These are phyloP conservation scores for Medicago truncatula DNA, from an alignment of 306 rosid species.

Conservation along the genomic window MtrunA17r5.0-ANR NC_053042.1:48972001-48972500, in stretches of 20 bases:
- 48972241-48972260: constrained; percentile 80
- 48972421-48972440: constrained; percentile 1
- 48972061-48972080: constrained; percentile 56
- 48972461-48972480: constrained; percentile 28
- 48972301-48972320: constrained; percentile 81
- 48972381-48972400: constrained; percentile 32
- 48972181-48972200: constrained; percentile 54
- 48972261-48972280: constrained; percentile 82
- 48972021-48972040: not conserved
- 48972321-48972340: constrained; percentile 80
- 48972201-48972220: constrained; percentile 80
- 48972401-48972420: constrained; percentile 1
- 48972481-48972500: not conserved
- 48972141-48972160: constrained; percentile 53
- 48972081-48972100: constrained; percentile 62
- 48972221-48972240: constrained; percentile 81
- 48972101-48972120: constrained; percentile 74
- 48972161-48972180: constrained; percentile 61
- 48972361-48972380: constrained; percentile 64
- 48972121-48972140: constrained; percentile 52
- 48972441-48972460: not conserved
- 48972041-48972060: constrained; percentile 47
- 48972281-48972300: constrained; percentile 67
- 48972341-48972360: constrained; percentile 54
- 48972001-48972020: not conserved